Percentiles rank a stretch among this genome's conserved stretches.
Evolutionary conservation across 2,329 filamentous ascomycete species (phyloP).

Genomic region (Aspergillus bombycis): DNA sequence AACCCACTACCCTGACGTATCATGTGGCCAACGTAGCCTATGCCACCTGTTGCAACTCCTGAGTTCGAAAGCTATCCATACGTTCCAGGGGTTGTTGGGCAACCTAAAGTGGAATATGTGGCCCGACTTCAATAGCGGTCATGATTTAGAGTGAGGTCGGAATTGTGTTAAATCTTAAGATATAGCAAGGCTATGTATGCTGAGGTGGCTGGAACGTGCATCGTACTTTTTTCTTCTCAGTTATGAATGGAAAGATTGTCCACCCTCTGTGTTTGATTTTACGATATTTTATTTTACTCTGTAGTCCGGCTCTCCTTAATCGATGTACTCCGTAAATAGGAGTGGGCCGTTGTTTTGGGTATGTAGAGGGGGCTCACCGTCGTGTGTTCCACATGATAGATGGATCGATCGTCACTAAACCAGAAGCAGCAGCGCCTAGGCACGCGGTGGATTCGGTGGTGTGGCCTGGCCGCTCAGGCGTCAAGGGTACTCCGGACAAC

Average conservation of each 20-base stretch:
- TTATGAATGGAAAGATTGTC: too few species aligned
- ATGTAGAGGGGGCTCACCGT: background rate
- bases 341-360: background rate
- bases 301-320: background rate
- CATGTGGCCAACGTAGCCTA: background rate
- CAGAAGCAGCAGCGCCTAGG: constrained; percentile 3
- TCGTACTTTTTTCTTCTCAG: background rate
- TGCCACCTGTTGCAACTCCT: background rate
- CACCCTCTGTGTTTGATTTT: background rate
- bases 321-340: background rate
- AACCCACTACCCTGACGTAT: background rate
- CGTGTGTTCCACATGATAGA: constrained; percentile 1
- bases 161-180: too few species aligned
- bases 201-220: background rate
- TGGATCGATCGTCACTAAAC: constrained; percentile 10
- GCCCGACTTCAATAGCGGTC: background rate
- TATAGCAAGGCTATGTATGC: background rate
- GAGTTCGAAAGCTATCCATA: background rate
- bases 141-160: background rate
- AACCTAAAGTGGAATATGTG: background rate
- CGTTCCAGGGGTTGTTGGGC: background rate
- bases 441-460: constrained; percentile 2
- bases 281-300: background rate
- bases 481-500: constrained; percentile 12
- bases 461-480: constrained; percentile 23